phyloP scores from a whole-genome alignment of 352 stramenopile species.

The Phytophthora constricta region DNA sequence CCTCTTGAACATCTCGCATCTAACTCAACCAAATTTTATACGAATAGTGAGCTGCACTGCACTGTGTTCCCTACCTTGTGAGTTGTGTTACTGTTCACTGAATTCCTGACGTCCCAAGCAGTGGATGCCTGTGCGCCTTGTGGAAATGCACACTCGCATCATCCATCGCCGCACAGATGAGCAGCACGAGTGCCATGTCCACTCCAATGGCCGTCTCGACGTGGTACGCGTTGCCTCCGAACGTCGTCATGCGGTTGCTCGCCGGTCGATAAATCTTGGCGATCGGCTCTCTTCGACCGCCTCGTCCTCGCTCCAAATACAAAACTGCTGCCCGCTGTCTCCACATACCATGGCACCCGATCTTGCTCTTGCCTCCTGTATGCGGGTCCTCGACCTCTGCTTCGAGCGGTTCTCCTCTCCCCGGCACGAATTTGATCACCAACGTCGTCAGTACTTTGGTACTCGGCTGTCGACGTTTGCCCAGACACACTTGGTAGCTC shows the following conservation, averaged over 20 bases:
- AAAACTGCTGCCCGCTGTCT: slow-evolving; percentile 39
- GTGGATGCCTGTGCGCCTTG: slow-evolving; percentile 23
- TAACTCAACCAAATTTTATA: slow-evolving; percentile 5
- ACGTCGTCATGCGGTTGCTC: slow-evolving; percentile 27
- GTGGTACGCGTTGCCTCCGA: slow-evolving; percentile 33
- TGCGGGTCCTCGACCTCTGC: slow-evolving; percentile 42
- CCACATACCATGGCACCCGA: slow-evolving; percentile 46
- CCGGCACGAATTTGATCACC: slow-evolving; percentile 41
- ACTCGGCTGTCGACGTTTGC: slow-evolving; percentile 33
- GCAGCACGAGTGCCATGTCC: slow-evolving; percentile 39
- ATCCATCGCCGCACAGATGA: slow-evolving; percentile 49
- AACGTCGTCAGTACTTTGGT: slow-evolving; percentile 41
- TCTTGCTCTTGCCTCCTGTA: slow-evolving; percentile 37
- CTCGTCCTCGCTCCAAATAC: slow-evolving; percentile 41
- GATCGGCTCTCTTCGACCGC: slow-evolving; percentile 34
- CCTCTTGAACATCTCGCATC: neutral
- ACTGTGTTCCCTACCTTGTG: neutral
- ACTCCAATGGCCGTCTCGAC: slow-evolving; percentile 47
- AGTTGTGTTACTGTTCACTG: slow-evolving; percentile 27
- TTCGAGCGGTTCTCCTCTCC: slow-evolving; percentile 38
- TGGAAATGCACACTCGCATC: slow-evolving; percentile 40
- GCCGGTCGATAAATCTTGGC: slow-evolving; percentile 45
- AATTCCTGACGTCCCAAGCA: slow-evolving; percentile 24
- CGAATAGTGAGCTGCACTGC: neutral
- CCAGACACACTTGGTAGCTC: slow-evolving; percentile 45